A percentile compares a stretch with the other conserved stretches of the same genome.
Conservation (phyloP, 1,284 basidiomycete genomes). For the Irpex lacteus region DNA sequence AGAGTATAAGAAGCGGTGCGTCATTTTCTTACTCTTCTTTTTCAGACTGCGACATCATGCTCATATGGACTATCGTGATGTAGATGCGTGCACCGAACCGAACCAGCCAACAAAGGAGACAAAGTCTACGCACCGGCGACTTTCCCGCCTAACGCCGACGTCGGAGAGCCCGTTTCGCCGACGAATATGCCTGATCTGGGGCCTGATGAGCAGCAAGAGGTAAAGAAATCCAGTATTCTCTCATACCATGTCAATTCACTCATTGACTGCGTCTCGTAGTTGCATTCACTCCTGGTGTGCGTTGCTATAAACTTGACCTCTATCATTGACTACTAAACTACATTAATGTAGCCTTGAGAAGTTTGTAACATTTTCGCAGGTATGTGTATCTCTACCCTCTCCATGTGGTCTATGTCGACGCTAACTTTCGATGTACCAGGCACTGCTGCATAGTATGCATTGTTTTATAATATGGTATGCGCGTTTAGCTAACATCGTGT, state of each 20-base stretch:
- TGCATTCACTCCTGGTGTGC: constrained; percentile 57
- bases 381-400: constrained; percentile 19
- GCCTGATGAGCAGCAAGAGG: constrained; percentile 43
- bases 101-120: constrained; percentile 34
- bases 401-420: background rate
- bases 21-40: background rate
- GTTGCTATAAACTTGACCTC: constrained; percentile 18
- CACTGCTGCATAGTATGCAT: constrained; percentile 48
- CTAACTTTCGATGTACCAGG: constrained; percentile 28
- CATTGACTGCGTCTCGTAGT: constrained; percentile 28
- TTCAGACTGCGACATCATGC: background rate
- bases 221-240: constrained; percentile 19
- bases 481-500: background rate
- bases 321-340: constrained; percentile 2
- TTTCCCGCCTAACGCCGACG: constrained; percentile 23
- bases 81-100: constrained; percentile 45
- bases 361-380: constrained; percentile 62
- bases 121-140: constrained; percentile 38
- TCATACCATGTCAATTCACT: background rate
- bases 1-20: constrained; percentile 49
- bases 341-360: constrained; percentile 51
- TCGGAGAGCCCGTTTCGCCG: constrained; percentile 10
- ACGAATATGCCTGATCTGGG: constrained; percentile 26
- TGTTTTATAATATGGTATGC: background rate
- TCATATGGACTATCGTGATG: background rate